Evolutionary conservation across 441 rosid genomes (phyloP).

Genomic region (Mallotus japonicus): DNA sequence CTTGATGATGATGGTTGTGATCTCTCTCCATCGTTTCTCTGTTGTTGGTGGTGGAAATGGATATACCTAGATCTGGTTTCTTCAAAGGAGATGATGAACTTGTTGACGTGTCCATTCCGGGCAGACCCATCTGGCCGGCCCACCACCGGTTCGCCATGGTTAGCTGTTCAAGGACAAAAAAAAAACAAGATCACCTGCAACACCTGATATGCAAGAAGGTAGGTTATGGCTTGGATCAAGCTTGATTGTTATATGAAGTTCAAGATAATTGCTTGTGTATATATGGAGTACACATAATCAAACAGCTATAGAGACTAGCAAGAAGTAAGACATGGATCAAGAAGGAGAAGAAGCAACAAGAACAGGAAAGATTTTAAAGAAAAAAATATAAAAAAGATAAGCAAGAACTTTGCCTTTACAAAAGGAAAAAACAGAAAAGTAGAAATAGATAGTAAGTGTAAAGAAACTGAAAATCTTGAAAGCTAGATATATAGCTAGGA

Average conservation of each 20-base stretch:
- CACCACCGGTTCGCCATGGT: conserved; percentile 88
- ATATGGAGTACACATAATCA: too few relatives aligned
- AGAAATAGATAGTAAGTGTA: neutral
- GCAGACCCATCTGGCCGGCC: conserved; percentile 59
- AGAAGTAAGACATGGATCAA: neutral
- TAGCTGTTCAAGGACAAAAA: neutral
- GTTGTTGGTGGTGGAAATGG: conserved; percentile 24
- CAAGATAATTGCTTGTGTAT: too few relatives aligned
- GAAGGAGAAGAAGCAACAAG: neutral
- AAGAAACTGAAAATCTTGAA: conserved; percentile 5
- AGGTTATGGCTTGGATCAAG: too few relatives aligned
- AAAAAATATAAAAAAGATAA: neutral
- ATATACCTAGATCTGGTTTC: conserved; percentile 44
- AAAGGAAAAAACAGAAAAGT: neutral
- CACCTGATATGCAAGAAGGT: neutral
- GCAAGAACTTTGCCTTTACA: neutral
- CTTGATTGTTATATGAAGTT: too few relatives aligned
- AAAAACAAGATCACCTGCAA: neutral
- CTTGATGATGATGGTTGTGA: conserved; percentile 12
- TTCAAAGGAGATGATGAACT: conserved; percentile 39
- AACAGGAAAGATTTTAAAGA: neutral
- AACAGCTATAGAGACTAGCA: too few relatives aligned
- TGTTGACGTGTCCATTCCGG: conserved; percentile 44
- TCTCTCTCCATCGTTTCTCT: conserved; percentile 12
- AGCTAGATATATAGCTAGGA: too few relatives aligned